Conservation (phyloP, 2,329 filamentous ascomycete species). For the Catunica adiposa region DNA sequence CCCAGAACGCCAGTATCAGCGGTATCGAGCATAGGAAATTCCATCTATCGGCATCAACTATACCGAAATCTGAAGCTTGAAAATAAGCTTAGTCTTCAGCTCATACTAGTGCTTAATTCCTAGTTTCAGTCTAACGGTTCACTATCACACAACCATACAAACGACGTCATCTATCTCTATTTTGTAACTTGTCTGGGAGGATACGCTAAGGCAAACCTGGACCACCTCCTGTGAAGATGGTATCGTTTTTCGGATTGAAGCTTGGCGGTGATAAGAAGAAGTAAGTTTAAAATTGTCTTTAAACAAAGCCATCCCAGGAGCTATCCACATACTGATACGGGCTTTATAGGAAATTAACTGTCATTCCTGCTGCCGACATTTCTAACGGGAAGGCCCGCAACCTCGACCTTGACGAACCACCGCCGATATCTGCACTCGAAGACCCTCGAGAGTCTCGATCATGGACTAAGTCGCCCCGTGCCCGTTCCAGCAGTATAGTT, state of each 20-base stretch:
- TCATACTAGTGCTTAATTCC: too few relatives aligned
- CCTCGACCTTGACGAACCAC: conserved; percentile 2
- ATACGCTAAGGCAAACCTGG: conserved; percentile 9
- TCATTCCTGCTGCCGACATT: neutral
- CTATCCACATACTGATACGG: neutral
- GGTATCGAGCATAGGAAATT: neutral
- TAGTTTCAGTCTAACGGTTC: neutral
- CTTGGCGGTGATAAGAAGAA: conserved; percentile 41
- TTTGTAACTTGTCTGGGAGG: neutral
- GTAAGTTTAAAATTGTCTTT: conserved; percentile 23
- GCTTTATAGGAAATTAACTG: conserved; percentile 6
- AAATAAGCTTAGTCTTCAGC: too few relatives aligned
- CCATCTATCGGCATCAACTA: neutral
- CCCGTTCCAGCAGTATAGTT: conserved; percentile 11
- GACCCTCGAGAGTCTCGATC: neutral
- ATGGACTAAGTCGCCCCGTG: conserved; percentile 5
- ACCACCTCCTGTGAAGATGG: conserved; percentile 25
- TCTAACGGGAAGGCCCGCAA: neutral
- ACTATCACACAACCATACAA: neutral
- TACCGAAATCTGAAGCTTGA: neutral
- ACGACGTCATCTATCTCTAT: neutral
- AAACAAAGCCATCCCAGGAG: neutral
- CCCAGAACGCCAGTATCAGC: neutral
- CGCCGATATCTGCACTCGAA: neutral
- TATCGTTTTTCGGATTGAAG: conserved; percentile 42